phyloP scores from a whole-genome alignment of 2,329 filamentous ascomycete genomes.

The Pyrenochaeta sp. region DNA sequence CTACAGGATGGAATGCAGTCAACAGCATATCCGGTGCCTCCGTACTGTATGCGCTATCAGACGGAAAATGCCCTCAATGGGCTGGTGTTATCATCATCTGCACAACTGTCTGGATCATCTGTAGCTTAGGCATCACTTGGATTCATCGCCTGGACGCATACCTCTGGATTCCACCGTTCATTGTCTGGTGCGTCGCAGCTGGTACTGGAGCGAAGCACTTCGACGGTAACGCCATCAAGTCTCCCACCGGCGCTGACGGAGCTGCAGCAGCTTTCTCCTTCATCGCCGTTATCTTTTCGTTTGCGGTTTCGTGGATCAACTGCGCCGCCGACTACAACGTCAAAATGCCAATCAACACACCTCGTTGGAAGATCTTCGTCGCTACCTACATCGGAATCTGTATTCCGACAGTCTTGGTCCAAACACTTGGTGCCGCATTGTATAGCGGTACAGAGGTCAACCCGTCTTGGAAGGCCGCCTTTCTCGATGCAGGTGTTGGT shows the following conservation, averaged over 20 bases:
- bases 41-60: conserved; percentile 46
- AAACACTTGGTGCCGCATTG: conserved; percentile 45
- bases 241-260: conserved; percentile 36
- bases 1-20: conserved; percentile 52
- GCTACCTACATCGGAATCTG: conserved; percentile 45
- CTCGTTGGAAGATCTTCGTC: conserved; percentile 43
- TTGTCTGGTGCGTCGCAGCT: conserved; percentile 51
- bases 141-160: conserved; percentile 50
- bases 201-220: conserved; percentile 48
- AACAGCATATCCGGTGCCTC: conserved; percentile 51
- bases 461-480: conserved; percentile 37
- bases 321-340: conserved; percentile 52
- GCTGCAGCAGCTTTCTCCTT: conserved; percentile 48
- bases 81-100: conserved; percentile 51
- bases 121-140: conserved; percentile 49
- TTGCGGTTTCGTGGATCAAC: conserved; percentile 50
- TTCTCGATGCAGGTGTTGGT: conserved; percentile 36
- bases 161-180: conserved; percentile 49
- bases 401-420: conserved; percentile 44
- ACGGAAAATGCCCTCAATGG: conserved; percentile 49
- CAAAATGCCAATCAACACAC: conserved; percentile 48
- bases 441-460: conserved; percentile 40
- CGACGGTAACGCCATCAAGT: conserved; percentile 33
- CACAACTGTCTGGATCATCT: conserved; percentile 49
- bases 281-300: conserved; percentile 50